A percentile compares a stretch with the other conserved stretches of the same genome.
Conservation (phyloP, 73 alveolate genomes). For the Symbiodinium natans region DNA sequence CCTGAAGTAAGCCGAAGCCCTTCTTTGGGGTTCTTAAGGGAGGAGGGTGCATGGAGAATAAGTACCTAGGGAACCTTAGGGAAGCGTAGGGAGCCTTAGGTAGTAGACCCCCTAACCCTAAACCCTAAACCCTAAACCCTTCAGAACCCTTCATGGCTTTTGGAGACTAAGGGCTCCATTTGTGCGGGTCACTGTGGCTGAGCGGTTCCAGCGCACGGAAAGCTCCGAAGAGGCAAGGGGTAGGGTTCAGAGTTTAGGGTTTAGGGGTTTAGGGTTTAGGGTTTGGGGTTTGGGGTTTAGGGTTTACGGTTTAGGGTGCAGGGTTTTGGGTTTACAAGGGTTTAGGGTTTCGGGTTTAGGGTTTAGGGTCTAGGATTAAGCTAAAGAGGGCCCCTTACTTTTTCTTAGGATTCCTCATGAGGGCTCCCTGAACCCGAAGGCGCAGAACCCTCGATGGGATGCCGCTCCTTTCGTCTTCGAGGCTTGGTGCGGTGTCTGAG, state of each 20-base stretch:
- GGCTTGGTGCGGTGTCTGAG: background rate
- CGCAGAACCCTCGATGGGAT: conserved; percentile 9
- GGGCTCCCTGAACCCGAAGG: background rate
- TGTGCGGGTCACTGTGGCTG: background rate
- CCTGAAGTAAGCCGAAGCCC: too few relatives aligned
- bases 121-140: too few relatives aligned
- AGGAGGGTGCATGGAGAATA: too few relatives aligned
- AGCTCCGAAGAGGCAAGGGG: background rate
- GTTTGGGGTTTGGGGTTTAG: background rate
- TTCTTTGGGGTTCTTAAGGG: too few relatives aligned
- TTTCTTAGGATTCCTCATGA: background rate
- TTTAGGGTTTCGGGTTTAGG: too few relatives aligned
- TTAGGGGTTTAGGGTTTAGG: background rate
- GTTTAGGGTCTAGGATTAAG: too few relatives aligned
- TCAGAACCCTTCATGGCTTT: background rate
- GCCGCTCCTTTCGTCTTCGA: conserved; percentile 66
- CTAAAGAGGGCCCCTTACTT: background rate
- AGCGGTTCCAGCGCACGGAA: background rate
- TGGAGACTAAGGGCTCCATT: background rate
- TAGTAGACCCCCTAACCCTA: too few relatives aligned
- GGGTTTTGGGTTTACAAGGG: too few relatives aligned
- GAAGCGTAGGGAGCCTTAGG: too few relatives aligned
- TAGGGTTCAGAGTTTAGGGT: background rate
- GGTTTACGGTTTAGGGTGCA: too few relatives aligned
- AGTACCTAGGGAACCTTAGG: too few relatives aligned